Percentiles rank a stretch among this genome's conserved stretches.
phyloP scores from a whole-genome alignment of 2,329 filamentous ascomycete genomes.

The Neopestalotiopsis rosae region DNA sequence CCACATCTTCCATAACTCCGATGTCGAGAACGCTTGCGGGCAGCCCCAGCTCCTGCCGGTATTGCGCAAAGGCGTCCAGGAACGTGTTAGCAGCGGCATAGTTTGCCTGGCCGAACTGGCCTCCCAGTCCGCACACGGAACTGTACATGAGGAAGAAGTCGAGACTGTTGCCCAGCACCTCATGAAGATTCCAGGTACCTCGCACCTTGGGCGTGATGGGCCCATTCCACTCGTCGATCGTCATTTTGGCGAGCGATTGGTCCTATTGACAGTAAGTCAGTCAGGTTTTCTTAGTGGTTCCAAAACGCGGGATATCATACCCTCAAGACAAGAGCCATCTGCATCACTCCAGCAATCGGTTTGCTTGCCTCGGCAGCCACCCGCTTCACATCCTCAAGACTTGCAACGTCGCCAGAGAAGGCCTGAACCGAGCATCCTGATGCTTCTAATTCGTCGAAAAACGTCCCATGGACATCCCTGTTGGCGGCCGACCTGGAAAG shows the following conservation, averaged over 20 bases:
- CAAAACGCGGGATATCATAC: conserved; percentile 24
- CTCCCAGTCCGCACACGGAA: conserved; percentile 30
- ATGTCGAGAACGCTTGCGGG: conserved; percentile 39
- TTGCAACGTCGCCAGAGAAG: not conserved
- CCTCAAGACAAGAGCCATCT: conserved; percentile 17
- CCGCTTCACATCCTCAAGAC: conserved; percentile 29
- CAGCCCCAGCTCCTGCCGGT: conserved; percentile 31
- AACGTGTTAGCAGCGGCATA: conserved; percentile 42
- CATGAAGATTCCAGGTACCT: conserved; percentile 37
- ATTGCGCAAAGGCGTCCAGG: conserved; percentile 35
- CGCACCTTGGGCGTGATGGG: conserved; percentile 32
- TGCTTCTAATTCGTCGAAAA: conserved; percentile 21
- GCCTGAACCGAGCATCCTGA: conserved; percentile 18
- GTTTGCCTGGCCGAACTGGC: conserved; percentile 32
- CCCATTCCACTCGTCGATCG: conserved; percentile 26
- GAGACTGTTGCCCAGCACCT: conserved; percentile 12
- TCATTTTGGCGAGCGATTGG: conserved; percentile 26
- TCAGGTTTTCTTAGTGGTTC: not conserved
- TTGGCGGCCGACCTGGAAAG: conserved; percentile 24
- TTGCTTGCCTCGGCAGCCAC: conserved; percentile 36
- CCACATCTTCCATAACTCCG: conserved; percentile 31
- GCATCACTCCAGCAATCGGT: conserved; percentile 21
- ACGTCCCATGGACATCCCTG: conserved; percentile 16
- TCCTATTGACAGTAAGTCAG: conserved; percentile 30
- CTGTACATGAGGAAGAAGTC: conserved; percentile 33